Evolutionary conservation across 1,284 basidiomycete species (phyloP).

Genomic region (Microbotryum violaceum): DNA sequence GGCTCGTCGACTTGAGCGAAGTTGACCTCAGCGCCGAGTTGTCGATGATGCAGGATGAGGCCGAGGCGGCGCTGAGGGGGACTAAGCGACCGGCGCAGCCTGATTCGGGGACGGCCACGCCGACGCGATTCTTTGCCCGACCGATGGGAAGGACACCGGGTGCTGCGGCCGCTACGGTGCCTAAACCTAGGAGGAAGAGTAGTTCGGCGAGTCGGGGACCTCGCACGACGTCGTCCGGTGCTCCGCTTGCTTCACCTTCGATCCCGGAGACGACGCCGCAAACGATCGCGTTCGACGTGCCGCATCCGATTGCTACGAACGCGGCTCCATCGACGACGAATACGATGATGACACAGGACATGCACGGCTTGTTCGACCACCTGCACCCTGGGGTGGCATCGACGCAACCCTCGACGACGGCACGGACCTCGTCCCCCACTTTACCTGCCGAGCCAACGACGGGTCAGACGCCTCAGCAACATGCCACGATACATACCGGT

Average conservation of each 20-base stretch:
- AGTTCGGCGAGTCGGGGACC: neutral
- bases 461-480: neutral
- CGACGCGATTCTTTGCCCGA: conserved; percentile 18
- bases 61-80: conserved; percentile 9
- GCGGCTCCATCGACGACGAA: neutral
- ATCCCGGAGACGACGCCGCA: neutral
- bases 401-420: neutral
- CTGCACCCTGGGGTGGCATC: neutral
- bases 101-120: conserved; percentile 13
- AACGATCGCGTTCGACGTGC: neutral
- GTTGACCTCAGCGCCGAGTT: conserved; percentile 26
- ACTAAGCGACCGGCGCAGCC: conserved; percentile 21
- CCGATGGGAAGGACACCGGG: neutral
- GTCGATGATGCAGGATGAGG: neutral
- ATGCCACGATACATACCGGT: neutral
- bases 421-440: neutral
- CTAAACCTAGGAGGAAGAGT: conserved; percentile 9
- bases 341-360: neutral
- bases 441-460: neutral
- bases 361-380: conserved; percentile 2
- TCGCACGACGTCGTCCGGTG: neutral
- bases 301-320: neutral
- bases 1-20: conserved; percentile 39
- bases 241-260: neutral
- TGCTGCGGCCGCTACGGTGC: neutral